phyloP scores from a whole-genome alignment of 2,329 filamentous ascomycete genomes.

The Scolecobasidium constrictum region DNA sequence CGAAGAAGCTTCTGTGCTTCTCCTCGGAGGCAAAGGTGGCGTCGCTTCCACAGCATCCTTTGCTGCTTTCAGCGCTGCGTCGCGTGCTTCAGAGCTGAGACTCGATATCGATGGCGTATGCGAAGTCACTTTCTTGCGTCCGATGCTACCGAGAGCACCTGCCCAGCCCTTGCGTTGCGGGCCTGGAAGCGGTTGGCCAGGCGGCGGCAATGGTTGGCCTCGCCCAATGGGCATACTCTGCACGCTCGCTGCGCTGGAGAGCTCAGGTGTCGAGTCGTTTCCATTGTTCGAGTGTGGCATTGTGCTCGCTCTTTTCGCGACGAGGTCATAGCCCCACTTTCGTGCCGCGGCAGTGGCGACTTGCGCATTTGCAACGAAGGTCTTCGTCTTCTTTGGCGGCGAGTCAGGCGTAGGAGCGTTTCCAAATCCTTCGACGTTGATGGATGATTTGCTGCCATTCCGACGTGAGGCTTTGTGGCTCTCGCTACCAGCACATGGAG shows the following conservation, averaged over 20 bases:
- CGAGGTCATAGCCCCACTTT: constrained; percentile 47
- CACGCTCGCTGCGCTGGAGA: constrained; percentile 16
- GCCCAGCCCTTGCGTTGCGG: not conserved
- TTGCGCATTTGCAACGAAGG: constrained; percentile 20
- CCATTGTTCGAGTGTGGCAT: constrained; percentile 26
- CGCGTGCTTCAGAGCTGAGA: not conserved
- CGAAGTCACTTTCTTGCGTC: not conserved
- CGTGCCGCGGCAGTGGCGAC: constrained; percentile 46
- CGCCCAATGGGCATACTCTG: constrained; percentile 65
- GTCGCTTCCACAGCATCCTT: not conserved
- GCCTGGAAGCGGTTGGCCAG: constrained; percentile 62
- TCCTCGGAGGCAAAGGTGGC: not conserved
- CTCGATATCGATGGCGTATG: not conserved
- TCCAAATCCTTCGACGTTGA: constrained; percentile 38
- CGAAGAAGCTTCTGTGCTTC: not conserved
- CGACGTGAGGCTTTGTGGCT: not conserved
- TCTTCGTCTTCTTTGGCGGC: not conserved
- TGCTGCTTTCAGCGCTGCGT: not conserved
- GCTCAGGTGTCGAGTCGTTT: constrained; percentile 3
- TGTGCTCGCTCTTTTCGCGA: constrained; percentile 22
- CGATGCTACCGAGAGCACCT: not conserved
- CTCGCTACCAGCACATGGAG: not conserved
- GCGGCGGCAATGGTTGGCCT: constrained; percentile 71
- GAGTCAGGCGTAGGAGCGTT: constrained; percentile 10
- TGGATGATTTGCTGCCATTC: constrained; percentile 28